Evolutionary conservation across 768 basidiomycete genomes (phyloP), one percentile per base, ranked within the genome.

Genomic region (Suillus paluster): DNA sequence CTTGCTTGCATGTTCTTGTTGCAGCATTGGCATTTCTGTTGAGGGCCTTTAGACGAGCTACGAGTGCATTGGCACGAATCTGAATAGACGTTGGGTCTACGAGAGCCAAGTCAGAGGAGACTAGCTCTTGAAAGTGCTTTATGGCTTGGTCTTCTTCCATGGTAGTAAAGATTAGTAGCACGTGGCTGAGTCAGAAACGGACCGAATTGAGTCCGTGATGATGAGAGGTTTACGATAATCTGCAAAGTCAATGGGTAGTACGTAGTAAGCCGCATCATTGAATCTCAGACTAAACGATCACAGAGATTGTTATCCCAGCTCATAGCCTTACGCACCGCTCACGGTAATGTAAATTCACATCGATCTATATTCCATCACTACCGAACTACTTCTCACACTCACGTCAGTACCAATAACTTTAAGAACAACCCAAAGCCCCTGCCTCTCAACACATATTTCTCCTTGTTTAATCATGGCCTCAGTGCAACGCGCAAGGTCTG

Each of bases 31-130:
- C 87, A 30, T 84, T 79, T 65, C 94, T 86, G 71, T 94, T 90
- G 64, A 93, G 81, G 12, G 87, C 83, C 73, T 94, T 94, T 69
- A 96, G 84, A 53, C 88, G 88, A 34, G 87, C 87, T 46, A 94
- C 85, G 73, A 95, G 88, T 5, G 90, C 87, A 69, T 86, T 85
- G 23, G 90, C 88, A 58, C 86, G 87, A 63, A 86, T 81, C 50
- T 88, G 86, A 57, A 91, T 67, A 3, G 83, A 72, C 3, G 67
- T 57, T 0, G 73, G 66, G 63, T 75, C 75, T 14, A 80, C 75
- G 30, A 81, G 68, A 63, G 90, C 86, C 55, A 81, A 66, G 53
- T 79, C 73, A 1, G 79, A 75, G 41, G 82, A 79, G 63, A 87
- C 87, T 70, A 92, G 85, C 65, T 86, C 84, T 69, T 83, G 84